Evolutionary conservation across 352 stramenopile genomes (phyloP), one percentile per base, ranked within the genome.

Genomic region (Elongisporangium prolatum): DNA sequence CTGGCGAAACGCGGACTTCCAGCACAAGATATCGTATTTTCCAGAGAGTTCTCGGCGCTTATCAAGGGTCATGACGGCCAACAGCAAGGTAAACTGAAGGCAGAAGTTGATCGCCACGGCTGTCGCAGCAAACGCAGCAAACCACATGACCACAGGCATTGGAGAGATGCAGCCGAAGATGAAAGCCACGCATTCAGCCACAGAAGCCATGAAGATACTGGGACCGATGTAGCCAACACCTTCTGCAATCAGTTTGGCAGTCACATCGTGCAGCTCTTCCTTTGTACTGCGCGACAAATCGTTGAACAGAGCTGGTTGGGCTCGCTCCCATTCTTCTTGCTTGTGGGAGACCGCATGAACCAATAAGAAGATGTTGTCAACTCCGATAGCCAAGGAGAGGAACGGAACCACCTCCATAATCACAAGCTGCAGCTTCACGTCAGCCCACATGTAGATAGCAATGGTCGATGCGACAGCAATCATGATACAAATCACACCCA

Each of bases 371-470:
- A 88, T 88, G 44, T 88, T 88, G 56, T 88, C 78, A 5, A 88
- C 78, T 57, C 78, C 78, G 28, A 88, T 88, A 3, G 78, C 78
- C 22, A 88, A 61, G 50, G 78, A 80, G 48, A 88, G 59, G 60
- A 88, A 88, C 21, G 78, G 78, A 24, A 88, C 76, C 17, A 88
- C 78, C 21, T 88, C 78, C 72, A 88, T 86, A 49, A 88, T 84
- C 25, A 88, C 81, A 14, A 88, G 55, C 61, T 88, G 78, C n/a
- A 88, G 63, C 52, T 84, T 83, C 22, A 77, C 78, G 14, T 70
- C 71, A 37, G 60, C 65, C 78, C 75, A 86, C 62, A 79, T 80
- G 68, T 82, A 88, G 21, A 88, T 58, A 22, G 74, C 78, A 47
- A 88, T 85, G 9, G 78, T 88, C 21, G 72, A 70, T 14, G 73